Base-by-base conservation (phyloP, 2,329 filamentous ascomycete genomes). In the Paraconiothyrium brasiliense region DNA sequence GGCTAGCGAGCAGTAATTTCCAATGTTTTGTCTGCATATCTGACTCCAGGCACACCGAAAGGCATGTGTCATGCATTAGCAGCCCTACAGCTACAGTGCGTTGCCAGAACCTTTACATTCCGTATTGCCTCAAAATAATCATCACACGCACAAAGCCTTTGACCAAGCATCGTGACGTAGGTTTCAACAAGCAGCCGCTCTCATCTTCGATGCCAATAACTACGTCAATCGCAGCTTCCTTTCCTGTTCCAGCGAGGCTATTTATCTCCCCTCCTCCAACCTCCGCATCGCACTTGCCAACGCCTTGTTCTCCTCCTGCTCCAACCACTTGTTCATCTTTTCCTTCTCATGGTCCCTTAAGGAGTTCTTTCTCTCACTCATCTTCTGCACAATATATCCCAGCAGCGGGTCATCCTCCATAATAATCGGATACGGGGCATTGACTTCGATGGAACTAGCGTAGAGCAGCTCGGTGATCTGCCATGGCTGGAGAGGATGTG, bases 401-500 rank as follows among this genome's bases (percentile, higher is more conserved):
- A 51, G 20, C 16, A 51, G 49, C 16, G 49, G 49, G 24, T 51
- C 49, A n/a, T 51, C 11, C 32, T 32, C 11, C n/a, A 32, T 32
- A 16, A 51, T 20, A 14, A 51, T 13, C 5, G 49, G 49, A 22
- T 10, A 10, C 5, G 34, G 6, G 9, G 49, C 49, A 32, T 22
- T 14, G 16, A 9, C 16, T 16, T 51, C 49, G 34, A 39, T 22
- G 16, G 49, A 51, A 32, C 49, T 37, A 32, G 34, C n/a, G 20
- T 22, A 51, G 7, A 51, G 49, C n/a, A 52, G 20, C 32, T 52
- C 49, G 8, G 49, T 39, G 9, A 52, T 39, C 11, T 39, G 34
- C 32, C 49, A 52, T 30, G 49, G 49, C 27, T 39, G 49, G 14
- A 52, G 49, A 11, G 9, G 39, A 39, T 51, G 20, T 6, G 22